These are phyloP conservation scores for Goffeauzyma gilvescens DNA, from an alignment of 768 basidiomycete species.

Conservation along the genomic window DNA sequence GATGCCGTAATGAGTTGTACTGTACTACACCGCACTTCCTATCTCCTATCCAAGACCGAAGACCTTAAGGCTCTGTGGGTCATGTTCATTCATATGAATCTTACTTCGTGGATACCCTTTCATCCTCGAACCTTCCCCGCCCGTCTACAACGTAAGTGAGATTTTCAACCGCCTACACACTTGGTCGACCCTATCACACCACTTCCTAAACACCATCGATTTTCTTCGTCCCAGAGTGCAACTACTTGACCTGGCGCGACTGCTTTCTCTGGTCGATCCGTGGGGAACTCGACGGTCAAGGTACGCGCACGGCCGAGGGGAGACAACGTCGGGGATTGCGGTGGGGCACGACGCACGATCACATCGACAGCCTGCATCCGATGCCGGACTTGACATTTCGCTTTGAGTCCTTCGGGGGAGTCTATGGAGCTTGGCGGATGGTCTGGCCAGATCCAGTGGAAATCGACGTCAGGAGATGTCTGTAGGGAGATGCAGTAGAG, in stretches of 20 bases:
- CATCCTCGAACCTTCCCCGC: too few species aligned
- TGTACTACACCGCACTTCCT: too few species aligned
- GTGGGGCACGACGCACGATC: constrained; percentile 35
- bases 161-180: too few species aligned
- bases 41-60: too few species aligned
- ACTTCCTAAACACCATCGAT: constrained; percentile 64
- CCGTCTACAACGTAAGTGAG: too few species aligned
- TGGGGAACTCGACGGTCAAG: background rate
- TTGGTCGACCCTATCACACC: constrained; percentile 41
- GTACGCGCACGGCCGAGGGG: constrained; percentile 18
- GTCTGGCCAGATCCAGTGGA: constrained; percentile 61
- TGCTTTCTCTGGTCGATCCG: constrained; percentile 42
- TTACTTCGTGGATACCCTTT: too few species aligned
- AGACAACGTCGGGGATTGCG: background rate
- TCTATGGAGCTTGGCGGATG: constrained; percentile 34
- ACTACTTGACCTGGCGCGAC: constrained; percentile 67
- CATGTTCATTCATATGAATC: background rate
- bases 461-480: constrained; percentile 34
- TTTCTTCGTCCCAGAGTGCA: constrained; percentile 43
- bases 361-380: constrained; percentile 44
- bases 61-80: too few species aligned
- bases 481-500: constrained; percentile 34
- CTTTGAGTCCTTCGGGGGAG: constrained; percentile 36
- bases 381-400: constrained; percentile 50
- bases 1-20: too few species aligned